phyloP scores from a whole-genome alignment of 768 basidiomycete genomes.

The Lanmaoa pseudosensibilis region DNA sequence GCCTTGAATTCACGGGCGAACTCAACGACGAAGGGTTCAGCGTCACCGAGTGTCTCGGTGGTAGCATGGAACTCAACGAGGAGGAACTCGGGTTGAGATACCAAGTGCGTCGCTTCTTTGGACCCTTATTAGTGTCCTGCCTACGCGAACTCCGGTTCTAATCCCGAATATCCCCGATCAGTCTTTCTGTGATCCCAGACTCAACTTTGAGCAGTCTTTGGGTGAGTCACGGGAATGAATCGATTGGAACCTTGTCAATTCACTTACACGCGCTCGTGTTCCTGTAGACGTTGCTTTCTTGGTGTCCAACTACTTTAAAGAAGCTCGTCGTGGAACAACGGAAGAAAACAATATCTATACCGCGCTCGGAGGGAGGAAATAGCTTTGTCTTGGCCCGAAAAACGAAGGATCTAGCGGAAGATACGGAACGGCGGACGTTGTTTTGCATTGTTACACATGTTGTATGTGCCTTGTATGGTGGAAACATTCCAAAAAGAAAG shows the following conservation, averaged over 20 bases:
- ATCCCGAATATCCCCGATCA: conserved; percentile 27
- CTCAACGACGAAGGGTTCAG: conserved; percentile 87
- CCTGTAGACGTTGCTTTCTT: conserved; percentile 80
- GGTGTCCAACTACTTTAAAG: conserved; percentile 77
- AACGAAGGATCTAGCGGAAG: conserved; percentile 17
- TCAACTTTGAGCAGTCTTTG: conserved; percentile 94
- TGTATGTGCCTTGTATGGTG: background rate
- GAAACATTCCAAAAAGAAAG: background rate
- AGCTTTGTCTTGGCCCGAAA: background rate
- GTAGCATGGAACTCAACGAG: conserved; percentile 92
- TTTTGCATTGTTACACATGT: conserved; percentile 8
- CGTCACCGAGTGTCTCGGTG: conserved; percentile 96
- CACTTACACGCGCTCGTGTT: background rate
- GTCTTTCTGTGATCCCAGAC: conserved; percentile 92
- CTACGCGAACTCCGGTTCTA: background rate
- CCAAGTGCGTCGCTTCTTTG: conserved; percentile 49
- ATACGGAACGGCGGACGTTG: background rate
- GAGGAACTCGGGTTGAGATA: conserved; percentile 89
- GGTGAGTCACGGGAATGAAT: conserved; percentile 48
- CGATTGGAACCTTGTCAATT: background rate
- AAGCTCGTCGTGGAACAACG: conserved; percentile 47
- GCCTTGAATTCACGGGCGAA: conserved; percentile 91
- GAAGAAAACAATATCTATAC: conserved; percentile 30
- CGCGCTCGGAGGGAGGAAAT: conserved; percentile 30
- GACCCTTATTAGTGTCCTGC: background rate